These are phyloP conservation scores for Auricularia sp. DNA, from an alignment of 768 basidiomycete genomes.

Conservation along the genomic window DNA sequence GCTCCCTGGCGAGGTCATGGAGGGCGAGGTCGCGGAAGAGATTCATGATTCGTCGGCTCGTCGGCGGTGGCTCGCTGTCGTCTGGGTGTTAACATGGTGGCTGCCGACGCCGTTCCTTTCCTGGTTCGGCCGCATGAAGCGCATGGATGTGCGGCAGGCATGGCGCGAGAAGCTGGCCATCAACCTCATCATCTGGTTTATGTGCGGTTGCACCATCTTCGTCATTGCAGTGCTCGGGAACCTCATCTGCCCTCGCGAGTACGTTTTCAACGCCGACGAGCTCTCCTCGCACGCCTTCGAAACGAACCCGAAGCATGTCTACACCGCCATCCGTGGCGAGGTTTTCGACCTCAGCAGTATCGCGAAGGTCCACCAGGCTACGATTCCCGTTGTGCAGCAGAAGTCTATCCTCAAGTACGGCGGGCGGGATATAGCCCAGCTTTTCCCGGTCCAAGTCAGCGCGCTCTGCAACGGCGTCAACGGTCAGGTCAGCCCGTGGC, in stretches of 20 bases:
- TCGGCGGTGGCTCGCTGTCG: constrained; percentile 76
- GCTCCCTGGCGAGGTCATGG: constrained; percentile 73
- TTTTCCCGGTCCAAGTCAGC: constrained; percentile 96
- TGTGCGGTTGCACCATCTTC: constrained; percentile 81
- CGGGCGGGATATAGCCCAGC: constrained; percentile 54
- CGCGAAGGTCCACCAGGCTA: constrained; percentile 53
- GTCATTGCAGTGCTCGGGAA: constrained; percentile 82
- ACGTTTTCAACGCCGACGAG: constrained; percentile 77
- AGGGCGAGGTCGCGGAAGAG: constrained; percentile 82
- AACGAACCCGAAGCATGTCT: constrained; percentile 62
- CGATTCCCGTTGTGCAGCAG: constrained; percentile 60
- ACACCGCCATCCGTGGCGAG: constrained; percentile 81
- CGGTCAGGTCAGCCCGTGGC: constrained; percentile 75
- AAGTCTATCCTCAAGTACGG: constrained; percentile 79
- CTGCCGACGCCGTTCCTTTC: constrained; percentile 60
- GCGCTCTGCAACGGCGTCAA: constrained; percentile 83
- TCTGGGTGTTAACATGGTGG: constrained; percentile 90
- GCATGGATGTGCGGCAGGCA: constrained; percentile 84
- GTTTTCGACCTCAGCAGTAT: constrained; percentile 78
- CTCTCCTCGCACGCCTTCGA: constrained; percentile 57
- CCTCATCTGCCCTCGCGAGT: constrained; percentile 89
- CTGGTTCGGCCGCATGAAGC: constrained; percentile 84
- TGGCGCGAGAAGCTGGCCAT: constrained; percentile 96
- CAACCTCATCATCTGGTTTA: constrained; percentile 92
- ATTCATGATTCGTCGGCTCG: constrained; percentile 74